These are phyloP conservation scores for Geranomyces michiganensis DNA, from an alignment of 192 early-diverging fungal species.

Conservation along the genomic window DNA sequence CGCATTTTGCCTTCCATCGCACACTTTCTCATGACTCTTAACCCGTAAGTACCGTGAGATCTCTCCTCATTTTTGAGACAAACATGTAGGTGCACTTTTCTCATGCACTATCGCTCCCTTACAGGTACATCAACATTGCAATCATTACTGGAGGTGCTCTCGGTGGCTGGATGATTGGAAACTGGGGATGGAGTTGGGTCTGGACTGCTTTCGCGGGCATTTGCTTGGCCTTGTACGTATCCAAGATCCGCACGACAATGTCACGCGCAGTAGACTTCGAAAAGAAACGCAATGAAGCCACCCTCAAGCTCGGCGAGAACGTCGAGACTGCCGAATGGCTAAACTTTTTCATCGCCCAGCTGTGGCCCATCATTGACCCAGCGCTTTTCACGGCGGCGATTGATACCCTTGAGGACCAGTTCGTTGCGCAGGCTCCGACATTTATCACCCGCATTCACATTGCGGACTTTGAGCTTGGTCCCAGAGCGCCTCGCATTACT, in stretches of 20 bases:
- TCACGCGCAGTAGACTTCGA: conserved; percentile 24
- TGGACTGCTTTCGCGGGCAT: conserved; percentile 24
- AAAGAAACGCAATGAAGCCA: conserved; percentile 27
- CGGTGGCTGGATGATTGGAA: conserved; percentile 28
- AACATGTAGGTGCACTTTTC: too few relatives aligned
- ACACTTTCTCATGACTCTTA: conserved; percentile 29
- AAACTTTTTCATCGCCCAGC: conserved; percentile 40
- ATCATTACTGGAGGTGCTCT: conserved; percentile 10
- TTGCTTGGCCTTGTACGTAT: conserved; percentile 8
- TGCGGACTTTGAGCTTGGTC: conserved; percentile 35
- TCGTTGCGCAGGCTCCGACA: conserved; percentile 29
- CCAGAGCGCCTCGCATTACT: conserved; percentile 32
- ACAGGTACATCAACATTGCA: conserved; percentile 19
- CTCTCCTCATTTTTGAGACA: neutral
- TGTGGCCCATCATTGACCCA: conserved; percentile 42
- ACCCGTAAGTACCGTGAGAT: conserved; percentile 16
- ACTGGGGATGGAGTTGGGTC: conserved; percentile 31
- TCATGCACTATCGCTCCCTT: neutral
- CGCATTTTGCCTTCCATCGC: conserved; percentile 22
- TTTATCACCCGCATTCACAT: conserved; percentile 34
- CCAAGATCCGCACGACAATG: conserved; percentile 20
- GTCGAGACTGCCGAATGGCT: conserved; percentile 37
- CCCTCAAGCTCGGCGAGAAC: conserved; percentile 23
- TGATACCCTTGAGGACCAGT: conserved; percentile 36
- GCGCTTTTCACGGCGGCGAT: conserved; percentile 28